Base-by-base conservation (phyloP, 2,329 filamentous ascomycete genomes). In the Thyridium curvatum region DNA sequence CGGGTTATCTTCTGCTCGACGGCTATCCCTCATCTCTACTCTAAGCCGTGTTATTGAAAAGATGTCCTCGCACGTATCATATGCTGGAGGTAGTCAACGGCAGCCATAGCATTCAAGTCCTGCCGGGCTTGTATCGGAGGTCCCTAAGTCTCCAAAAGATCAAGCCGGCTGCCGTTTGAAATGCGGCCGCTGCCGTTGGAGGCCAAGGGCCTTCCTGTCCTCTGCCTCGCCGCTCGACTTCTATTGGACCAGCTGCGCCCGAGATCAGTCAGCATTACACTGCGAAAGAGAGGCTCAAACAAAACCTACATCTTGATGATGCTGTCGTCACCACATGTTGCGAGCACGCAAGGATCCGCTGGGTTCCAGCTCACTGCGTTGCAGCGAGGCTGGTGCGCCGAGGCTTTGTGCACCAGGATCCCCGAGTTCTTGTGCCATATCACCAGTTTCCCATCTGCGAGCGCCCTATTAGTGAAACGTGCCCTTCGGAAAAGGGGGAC, bases 331-430 rank as follows among this genome's bases (percentile, higher is more conserved):
- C 91, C 90, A 42, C 86, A 91, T 12, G 89, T 91, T 13, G 89
- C 93, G 61, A 96, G 87, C 68, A 96, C 83, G 44, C 77, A 78
- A 1, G 87, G 81, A 54, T 96, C 79, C 10, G 67, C 72, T 1
- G 93, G 90, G 52, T 91, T 93, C 91, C 93, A 98, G 16, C 84
- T 75, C 30, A 94, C 85, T 8, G 87, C 78, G 56, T 96, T 97
- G 47, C 93, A 91, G 28, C 88, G 83, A 12, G 76, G 73, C 7
- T 69, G 66, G 51, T 97, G 91, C 0, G 82, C 90, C 26, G 79
- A 74, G 3, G 97, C 68, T 35, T 77, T 82, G 53, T 89, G 86
- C 6, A 98, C 79, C 1, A 84, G 71, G 6, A 74, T 70, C 6
- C 87, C 88, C 29, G 84, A 87, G 41, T 82, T 83, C 59, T 88